Conservation (phyloP, 1,284 basidiomycete genomes). For the Ceratobasidium theobromae region DNA sequence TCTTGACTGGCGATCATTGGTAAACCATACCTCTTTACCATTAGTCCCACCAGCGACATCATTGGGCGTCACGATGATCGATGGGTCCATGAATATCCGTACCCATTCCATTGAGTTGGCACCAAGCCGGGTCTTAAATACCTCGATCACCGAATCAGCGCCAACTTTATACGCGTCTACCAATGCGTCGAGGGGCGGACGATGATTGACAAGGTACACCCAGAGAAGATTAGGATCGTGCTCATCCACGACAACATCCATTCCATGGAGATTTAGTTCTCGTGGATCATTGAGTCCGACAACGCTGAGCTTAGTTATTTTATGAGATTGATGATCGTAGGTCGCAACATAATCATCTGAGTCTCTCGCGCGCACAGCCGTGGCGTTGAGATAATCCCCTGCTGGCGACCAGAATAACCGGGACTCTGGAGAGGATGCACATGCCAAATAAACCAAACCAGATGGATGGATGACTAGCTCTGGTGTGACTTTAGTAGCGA, state of each 20-base stretch:
- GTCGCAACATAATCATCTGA: constrained; percentile 60
- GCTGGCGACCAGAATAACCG: constrained; percentile 17
- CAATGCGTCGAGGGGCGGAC: constrained; percentile 46
- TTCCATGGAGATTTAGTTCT: constrained; percentile 64
- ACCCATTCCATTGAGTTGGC: constrained; percentile 54
- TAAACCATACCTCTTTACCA: constrained; percentile 63
- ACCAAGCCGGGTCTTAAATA: constrained; percentile 61
- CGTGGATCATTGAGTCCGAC: constrained; percentile 46
- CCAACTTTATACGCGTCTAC: constrained; percentile 52
- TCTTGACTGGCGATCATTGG: constrained; percentile 66
- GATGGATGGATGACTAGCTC: constrained; percentile 23
- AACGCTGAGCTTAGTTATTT: constrained; percentile 51
- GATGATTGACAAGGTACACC: constrained; percentile 70
- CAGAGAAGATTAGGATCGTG: constrained; percentile 55
- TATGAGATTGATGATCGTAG: constrained; percentile 54
- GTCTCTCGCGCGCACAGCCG: background rate
- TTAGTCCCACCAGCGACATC: constrained; percentile 64
- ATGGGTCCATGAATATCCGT: constrained; percentile 57
- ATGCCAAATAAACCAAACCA: constrained; percentile 14
- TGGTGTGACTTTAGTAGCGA: background rate
- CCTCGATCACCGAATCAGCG: constrained; percentile 69
- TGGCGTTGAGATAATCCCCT: constrained; percentile 2
- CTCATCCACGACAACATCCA: constrained; percentile 65
- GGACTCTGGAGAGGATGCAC: background rate
- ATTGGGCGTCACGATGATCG: constrained; percentile 65